Conservation (phyloP, 768 basidiomycete genomes). For the Lactarius tabidus region DNA sequence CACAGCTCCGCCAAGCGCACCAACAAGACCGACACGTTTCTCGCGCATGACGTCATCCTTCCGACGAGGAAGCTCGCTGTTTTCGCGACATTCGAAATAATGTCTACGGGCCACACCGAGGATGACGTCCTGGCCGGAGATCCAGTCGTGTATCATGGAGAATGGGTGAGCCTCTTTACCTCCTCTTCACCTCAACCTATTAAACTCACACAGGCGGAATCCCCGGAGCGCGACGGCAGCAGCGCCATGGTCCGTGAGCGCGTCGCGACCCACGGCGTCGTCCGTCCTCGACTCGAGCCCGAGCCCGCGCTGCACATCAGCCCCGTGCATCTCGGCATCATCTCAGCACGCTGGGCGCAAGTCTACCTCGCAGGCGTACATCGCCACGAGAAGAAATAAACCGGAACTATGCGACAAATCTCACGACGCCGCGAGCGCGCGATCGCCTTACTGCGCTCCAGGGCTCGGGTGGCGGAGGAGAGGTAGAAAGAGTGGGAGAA, state of each 20-base stretch:
- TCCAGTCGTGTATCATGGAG: conserved; percentile 47
- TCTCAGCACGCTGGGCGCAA: conserved; percentile 69
- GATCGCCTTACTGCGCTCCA: conserved; percentile 35
- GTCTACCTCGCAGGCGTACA: conserved; percentile 61
- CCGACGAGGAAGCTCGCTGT: not conserved
- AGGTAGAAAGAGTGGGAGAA: conserved; percentile 31
- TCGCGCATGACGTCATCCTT: not conserved
- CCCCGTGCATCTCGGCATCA: conserved; percentile 57
- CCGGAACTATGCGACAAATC: conserved; percentile 48
- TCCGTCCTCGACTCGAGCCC: conserved; percentile 70
- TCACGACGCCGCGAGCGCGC: conserved; percentile 64
- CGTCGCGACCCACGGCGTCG: conserved; percentile 69
- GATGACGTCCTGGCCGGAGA: conserved; percentile 51
- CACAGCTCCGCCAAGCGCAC: not conserved
- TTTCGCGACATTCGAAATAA: no score
- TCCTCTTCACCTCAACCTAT: no score
- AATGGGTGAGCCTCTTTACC: conserved; percentile 38
- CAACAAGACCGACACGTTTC: not conserved
- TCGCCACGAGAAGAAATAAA: conserved; percentile 65
- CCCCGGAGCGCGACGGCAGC: conserved; percentile 37
- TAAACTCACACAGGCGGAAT: not conserved
- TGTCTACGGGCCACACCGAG: conserved; percentile 12
- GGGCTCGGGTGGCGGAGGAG: not conserved
- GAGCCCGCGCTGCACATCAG: conserved; percentile 62
- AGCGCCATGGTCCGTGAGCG: conserved; percentile 81